phyloP scores from a whole-genome alignment of 2,329 filamentous ascomycete species.

The Ceratocystis harringtonii region DNA sequence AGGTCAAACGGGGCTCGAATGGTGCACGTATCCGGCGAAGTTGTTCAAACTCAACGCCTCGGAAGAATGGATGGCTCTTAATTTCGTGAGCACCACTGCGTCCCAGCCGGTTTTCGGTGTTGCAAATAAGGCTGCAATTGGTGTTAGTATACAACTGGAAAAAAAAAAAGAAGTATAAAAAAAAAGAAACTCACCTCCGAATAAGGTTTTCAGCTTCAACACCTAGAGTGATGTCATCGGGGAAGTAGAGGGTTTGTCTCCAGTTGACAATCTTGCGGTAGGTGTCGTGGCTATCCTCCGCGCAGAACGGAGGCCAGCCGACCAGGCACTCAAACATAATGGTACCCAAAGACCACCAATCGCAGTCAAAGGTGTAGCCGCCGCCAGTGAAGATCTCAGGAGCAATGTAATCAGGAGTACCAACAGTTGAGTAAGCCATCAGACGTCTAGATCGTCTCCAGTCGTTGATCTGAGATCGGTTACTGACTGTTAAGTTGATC shows the following conservation, averaged over 20 bases:
- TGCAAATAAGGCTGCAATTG: slow-evolving; percentile 64
- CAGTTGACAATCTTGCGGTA: slow-evolving; percentile 99
- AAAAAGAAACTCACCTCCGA: slow-evolving; percentile 50
- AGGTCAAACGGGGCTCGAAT: slow-evolving; percentile 85
- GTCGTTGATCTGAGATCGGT: slow-evolving; percentile 82
- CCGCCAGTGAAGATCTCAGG: slow-evolving; percentile 58
- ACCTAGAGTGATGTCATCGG: slow-evolving; percentile 80
- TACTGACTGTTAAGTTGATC: slow-evolving; percentile 95
- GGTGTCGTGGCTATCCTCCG: slow-evolving; percentile 91
- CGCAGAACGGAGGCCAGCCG: slow-evolving; percentile 75
- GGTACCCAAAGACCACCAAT: slow-evolving; percentile 72
- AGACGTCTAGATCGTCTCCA: slow-evolving; percentile 66
- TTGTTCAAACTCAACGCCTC: slow-evolving; percentile 86
- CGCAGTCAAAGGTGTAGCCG: slow-evolving; percentile 63
- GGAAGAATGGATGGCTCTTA: slow-evolving; percentile 90
- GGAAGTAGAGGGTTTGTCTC: slow-evolving; percentile 90
- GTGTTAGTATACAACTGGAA: slow-evolving; percentile 16
- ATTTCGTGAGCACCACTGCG: slow-evolving; percentile 78
- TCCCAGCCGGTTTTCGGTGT: slow-evolving; percentile 81
- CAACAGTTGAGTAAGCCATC: slow-evolving; percentile 90
- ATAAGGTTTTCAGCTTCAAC: slow-evolving; percentile 85
- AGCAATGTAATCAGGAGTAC: slow-evolving; percentile 83
- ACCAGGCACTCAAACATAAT: slow-evolving; percentile 79
- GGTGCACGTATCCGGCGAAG: slow-evolving; percentile 85
- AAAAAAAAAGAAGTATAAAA: not conserved